Conservation (phyloP, 225 moss, liverwort and hornwort genomes). For the Pseudisothecium myosuroides region DNA sequence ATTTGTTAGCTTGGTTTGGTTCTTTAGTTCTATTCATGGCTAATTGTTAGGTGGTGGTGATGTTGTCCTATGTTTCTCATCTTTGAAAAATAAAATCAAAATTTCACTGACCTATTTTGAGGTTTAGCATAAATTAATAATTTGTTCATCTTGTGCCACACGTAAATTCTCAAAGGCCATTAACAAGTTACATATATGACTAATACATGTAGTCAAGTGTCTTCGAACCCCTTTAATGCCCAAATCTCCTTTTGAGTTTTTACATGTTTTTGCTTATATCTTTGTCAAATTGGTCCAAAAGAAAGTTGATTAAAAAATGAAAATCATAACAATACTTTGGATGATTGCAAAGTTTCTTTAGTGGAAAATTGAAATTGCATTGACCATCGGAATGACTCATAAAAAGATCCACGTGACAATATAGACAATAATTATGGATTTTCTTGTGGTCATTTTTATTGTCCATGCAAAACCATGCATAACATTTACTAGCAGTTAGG, state of each 20-base stretch:
- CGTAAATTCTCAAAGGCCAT: neutral
- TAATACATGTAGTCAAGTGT: neutral
- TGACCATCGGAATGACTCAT: rapidly evolving
- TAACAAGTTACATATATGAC: neutral
- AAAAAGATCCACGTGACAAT: neutral
- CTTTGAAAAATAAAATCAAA: neutral
- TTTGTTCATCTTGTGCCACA: neutral
- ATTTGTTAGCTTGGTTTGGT: neutral
- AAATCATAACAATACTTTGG: neutral
- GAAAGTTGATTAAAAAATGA: neutral
- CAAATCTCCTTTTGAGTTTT: neutral
- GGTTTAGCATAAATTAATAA: neutral
- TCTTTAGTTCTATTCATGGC: neutral
- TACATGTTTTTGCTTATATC: no score
- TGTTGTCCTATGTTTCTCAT: neutral
- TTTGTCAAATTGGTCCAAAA: neutral
- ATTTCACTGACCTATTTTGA: neutral
- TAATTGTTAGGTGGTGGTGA: neutral
- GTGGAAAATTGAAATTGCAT: neutral
- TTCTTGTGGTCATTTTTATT: neutral
- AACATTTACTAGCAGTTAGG: no score
- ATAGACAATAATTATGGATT: neutral
- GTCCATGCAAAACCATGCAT: neutral
- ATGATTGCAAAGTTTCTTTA: neutral
- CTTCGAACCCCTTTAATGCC: neutral